phyloP scores from a whole-genome alignment of 305 asterid species.

The Fraxinus velutina region DNA sequence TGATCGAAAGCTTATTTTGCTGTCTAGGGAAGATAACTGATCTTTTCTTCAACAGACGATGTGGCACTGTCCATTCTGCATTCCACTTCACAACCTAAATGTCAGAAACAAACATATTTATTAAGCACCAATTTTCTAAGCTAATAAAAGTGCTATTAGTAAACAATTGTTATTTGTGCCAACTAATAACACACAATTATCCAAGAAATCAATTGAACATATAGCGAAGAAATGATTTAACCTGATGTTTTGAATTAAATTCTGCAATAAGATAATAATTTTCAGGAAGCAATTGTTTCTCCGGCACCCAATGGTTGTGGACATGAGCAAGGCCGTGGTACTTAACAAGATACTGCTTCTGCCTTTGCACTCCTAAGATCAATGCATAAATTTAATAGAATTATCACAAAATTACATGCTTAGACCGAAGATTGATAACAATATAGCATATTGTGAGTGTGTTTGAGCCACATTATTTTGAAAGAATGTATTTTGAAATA shows the following conservation, averaged over 20 bases:
- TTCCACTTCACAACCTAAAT: conserved; percentile 52
- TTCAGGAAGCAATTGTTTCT: conserved; percentile 47
- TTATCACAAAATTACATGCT: conserved; percentile 23
- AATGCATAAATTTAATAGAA: conserved; percentile 26
- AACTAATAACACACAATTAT: conserved; percentile 4
- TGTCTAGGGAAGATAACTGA: conserved; percentile 24
- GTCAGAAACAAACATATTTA: conserved; percentile 14
- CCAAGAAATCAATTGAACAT: conserved; percentile 13
- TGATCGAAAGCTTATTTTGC: conserved; percentile 32
- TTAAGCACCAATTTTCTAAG: neutral
- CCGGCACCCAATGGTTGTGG: conserved; percentile 74
- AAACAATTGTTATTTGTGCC: neutral
- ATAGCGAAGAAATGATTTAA: conserved; percentile 18
- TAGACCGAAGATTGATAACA: conserved; percentile 19
- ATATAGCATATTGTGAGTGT: neutral
- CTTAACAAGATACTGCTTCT: conserved; percentile 72
- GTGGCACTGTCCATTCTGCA: conserved; percentile 62
- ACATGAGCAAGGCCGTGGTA: conserved; percentile 68
- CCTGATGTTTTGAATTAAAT: conserved; percentile 47
- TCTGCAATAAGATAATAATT: conserved; percentile 41
- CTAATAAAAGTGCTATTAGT: neutral
- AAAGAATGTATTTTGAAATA: too few species aligned
- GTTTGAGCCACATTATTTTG: too few species aligned
- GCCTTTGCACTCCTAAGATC: conserved; percentile 47
- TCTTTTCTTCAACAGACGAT: conserved; percentile 57